Evolutionary conservation across 805 yeast genomes (phyloP).

Genomic region (Hyphopichia homilentoma): DNA sequence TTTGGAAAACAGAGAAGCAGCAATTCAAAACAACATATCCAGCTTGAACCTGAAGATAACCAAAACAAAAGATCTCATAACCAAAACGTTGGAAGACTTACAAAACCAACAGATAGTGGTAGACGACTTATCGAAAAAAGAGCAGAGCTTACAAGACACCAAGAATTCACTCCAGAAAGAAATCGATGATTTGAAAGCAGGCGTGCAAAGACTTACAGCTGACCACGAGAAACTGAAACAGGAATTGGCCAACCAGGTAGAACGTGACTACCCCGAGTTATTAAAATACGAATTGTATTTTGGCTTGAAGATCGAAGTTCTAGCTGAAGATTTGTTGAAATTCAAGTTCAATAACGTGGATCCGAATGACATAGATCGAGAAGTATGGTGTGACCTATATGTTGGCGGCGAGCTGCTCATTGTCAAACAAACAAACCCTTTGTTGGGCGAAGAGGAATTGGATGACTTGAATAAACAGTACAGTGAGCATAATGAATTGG

Average conservation of each 20-base stretch:
- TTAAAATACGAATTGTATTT: conserved; percentile 48
- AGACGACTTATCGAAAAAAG: conserved; percentile 31
- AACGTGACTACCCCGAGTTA: conserved; percentile 50
- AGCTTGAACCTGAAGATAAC: conserved; percentile 21
- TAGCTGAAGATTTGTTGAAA: conserved; percentile 41
- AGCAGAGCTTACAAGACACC: conserved; percentile 27
- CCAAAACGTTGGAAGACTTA: conserved; percentile 17
- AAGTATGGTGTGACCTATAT: conserved; percentile 43
- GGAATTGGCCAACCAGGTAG: conserved; percentile 40
- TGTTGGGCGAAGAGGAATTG: conserved; percentile 17
- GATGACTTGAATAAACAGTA: conserved; percentile 17
- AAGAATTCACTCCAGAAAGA: conserved; percentile 20
- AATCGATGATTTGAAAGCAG: conserved; percentile 16
- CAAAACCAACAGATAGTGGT: conserved; percentile 31
- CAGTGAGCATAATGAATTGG: conserved; percentile 24
- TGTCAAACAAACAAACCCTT: conserved; percentile 37
- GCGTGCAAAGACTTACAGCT: conserved; percentile 9
- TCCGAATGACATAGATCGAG: conserved; percentile 35
- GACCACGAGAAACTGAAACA: conserved; percentile 25
- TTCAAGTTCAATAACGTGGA: conserved; percentile 51
- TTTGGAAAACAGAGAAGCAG: conserved; percentile 25
- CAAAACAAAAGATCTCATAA: conserved; percentile 24
- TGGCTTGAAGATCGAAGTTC: conserved; percentile 54
- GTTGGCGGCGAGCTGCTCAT: conserved; percentile 40
- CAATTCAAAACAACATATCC: conserved; percentile 27